Evolutionary conservation across 768 basidiomycete species (phyloP).

Genomic region (Amanita jacksonii): DNA sequence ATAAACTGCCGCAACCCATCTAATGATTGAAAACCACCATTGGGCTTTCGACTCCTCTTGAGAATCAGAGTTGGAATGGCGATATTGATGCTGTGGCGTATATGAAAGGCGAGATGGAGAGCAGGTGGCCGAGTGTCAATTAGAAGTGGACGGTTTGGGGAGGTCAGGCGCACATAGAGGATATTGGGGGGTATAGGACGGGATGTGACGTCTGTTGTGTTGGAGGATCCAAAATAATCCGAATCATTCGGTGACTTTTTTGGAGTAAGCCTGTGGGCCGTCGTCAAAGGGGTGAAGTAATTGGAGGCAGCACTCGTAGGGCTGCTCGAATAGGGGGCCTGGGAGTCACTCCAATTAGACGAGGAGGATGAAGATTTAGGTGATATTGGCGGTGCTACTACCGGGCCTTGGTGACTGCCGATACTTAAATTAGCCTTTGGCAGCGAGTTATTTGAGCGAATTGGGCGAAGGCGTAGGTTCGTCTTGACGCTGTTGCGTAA

Average conservation of each 20-base stretch:
- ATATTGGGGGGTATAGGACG: slow-evolving; percentile 26
- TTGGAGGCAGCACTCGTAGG: slow-evolving; percentile 34
- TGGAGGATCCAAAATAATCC: slow-evolving; percentile 28
- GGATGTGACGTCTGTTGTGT: slow-evolving; percentile 17
- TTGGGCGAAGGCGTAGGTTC: slow-evolving; percentile 72
- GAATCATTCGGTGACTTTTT: slow-evolving; percentile 19
- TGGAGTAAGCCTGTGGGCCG: slow-evolving; percentile 13
- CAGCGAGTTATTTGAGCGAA: slow-evolving; percentile 47
- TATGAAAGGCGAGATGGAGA: slow-evolving; percentile 53
- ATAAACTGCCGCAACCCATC: slow-evolving; percentile 72
- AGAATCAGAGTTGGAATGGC: slow-evolving; percentile 87
- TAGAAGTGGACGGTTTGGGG: slow-evolving; percentile 25
- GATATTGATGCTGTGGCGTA: slow-evolving; percentile 70
- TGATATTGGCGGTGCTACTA: slow-evolving; percentile 10
- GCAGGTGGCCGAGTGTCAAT: slow-evolving; percentile 75
- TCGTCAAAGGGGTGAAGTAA: slow-evolving; percentile 48
- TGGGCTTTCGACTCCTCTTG: slow-evolving; percentile 70
- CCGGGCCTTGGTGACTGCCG: slow-evolving; percentile 19
- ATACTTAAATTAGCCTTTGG: slow-evolving; percentile 33
- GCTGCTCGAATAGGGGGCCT: slow-evolving; percentile 30
- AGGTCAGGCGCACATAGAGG: slow-evolving; percentile 19
- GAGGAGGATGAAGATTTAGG: slow-evolving; percentile 10
- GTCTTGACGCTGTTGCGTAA: slow-evolving; percentile 64
- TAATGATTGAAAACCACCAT: slow-evolving; percentile 54
- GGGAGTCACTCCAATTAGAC: slow-evolving; percentile 17